These are phyloP conservation scores for Blastomyces gilchristii DNA, from an alignment of 2,329 filamentous ascomycete species.

Conservation along the genomic window DNA sequence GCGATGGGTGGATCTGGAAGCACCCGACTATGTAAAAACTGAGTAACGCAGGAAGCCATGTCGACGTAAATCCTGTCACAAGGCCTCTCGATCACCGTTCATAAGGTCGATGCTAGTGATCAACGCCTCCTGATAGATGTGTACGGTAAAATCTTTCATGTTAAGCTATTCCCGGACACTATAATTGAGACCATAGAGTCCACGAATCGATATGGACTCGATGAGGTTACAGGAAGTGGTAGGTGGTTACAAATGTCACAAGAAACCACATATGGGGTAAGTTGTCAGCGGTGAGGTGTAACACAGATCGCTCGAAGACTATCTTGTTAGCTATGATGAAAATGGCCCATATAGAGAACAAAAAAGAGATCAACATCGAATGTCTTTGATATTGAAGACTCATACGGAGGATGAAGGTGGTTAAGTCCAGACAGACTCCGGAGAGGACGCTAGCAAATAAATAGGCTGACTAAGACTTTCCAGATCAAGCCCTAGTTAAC, in stretches of 20 bases:
- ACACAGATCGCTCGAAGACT: not conserved
- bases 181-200: not conserved
- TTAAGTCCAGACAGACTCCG: too few relatives aligned
- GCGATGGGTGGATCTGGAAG: not conserved
- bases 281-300: not conserved
- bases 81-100: not conserved
- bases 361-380: not conserved
- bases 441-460: too few relatives aligned
- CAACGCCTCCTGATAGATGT: not conserved
- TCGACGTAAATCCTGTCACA: conserved; percentile 1
- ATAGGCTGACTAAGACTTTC: too few relatives aligned
- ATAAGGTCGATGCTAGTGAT: conserved; percentile 1
- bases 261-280: not conserved
- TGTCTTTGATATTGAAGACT: not conserved
- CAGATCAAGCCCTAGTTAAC: too few relatives aligned
- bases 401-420: not conserved
- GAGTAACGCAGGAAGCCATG: not conserved
- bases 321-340: not conserved
- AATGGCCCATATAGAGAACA: not conserved
- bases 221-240: not conserved
- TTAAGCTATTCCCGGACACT: not conserved
- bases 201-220: not conserved
- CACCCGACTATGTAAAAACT: not conserved
- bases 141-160: not conserved
- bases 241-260: conserved; percentile 4